phyloP scores from a whole-genome alignment of 306 rosid species.

The Alnus glutinosa region DNA sequence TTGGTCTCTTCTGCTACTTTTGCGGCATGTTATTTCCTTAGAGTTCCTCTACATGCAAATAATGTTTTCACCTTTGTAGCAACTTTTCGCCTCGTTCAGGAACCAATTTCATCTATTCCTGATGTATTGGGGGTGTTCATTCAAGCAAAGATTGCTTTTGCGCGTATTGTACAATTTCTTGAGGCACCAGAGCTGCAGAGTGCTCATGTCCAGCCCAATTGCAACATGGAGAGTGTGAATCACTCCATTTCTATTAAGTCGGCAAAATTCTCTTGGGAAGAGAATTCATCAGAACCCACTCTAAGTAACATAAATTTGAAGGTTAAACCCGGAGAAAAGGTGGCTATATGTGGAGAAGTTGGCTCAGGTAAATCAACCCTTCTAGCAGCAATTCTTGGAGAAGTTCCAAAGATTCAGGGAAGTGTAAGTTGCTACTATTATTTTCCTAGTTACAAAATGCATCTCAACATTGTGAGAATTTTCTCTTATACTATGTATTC shows the following conservation, averaged over 20 bases:
- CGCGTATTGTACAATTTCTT: slow-evolving; percentile 58
- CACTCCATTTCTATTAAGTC: slow-evolving; percentile 44
- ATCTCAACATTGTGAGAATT: not conserved
- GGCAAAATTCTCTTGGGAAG: slow-evolving; percentile 74
- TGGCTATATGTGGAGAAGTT: slow-evolving; percentile 85
- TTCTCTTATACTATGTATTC: not conserved
- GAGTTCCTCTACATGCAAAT: slow-evolving; percentile 66
- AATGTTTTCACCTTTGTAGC: slow-evolving; percentile 83
- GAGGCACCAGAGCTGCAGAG: slow-evolving; percentile 62
- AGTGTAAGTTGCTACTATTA: slow-evolving; percentile 38
- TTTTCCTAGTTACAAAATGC: not conserved
- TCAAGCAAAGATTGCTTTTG: slow-evolving; percentile 75
- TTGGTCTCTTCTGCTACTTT: slow-evolving; percentile 74
- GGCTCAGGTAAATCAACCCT: slow-evolving; percentile 89
- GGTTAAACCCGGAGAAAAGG: slow-evolving; percentile 53
- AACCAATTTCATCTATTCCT: slow-evolving; percentile 52
- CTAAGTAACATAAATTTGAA: slow-evolving; percentile 53
- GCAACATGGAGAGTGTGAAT: slow-evolving; percentile 14
- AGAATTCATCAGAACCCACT: slow-evolving; percentile 48
- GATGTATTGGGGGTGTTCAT: slow-evolving; percentile 64
- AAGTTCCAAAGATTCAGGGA: slow-evolving; percentile 57
- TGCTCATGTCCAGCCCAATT: slow-evolving; percentile 15
- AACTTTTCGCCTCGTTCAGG: slow-evolving; percentile 78
- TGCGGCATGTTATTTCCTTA: slow-evolving; percentile 56
- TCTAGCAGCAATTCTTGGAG: slow-evolving; percentile 72